Conservation (phyloP, 2,329 filamentous ascomycete species). For the Stromatinia cepivora region DNA sequence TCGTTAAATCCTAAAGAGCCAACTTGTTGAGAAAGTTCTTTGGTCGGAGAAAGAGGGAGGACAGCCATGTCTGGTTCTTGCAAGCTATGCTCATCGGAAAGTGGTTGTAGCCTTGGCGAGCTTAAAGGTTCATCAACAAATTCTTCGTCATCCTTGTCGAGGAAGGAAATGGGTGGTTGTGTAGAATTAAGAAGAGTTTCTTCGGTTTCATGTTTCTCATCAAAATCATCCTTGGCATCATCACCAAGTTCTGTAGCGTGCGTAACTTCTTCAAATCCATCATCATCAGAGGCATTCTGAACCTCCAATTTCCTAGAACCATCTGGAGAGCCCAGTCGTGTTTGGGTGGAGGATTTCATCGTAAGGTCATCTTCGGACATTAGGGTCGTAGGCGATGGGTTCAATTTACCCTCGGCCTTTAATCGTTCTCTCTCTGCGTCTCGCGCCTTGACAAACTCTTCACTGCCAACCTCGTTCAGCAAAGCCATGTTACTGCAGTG, state of each 20-base stretch:
- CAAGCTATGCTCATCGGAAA: slow-evolving; percentile 53
- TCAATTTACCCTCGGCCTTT: slow-evolving; percentile 72
- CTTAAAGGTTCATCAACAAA: slow-evolving; percentile 78
- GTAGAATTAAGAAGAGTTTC: slow-evolving; percentile 50
- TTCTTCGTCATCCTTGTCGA: slow-evolving; percentile 66
- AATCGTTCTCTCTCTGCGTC: slow-evolving; percentile 81
- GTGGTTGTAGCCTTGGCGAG: slow-evolving; percentile 63
- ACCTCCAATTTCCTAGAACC: slow-evolving; percentile 71
- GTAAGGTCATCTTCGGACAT: slow-evolving; percentile 62
- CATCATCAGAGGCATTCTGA: slow-evolving; percentile 79
- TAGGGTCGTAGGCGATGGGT: slow-evolving; percentile 42
- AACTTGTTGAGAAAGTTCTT: slow-evolving; percentile 41
- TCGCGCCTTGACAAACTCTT: slow-evolving; percentile 77
- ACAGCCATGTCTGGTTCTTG: slow-evolving; percentile 60
- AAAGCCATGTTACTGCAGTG: slow-evolving; percentile 99
- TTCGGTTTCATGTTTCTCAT: slow-evolving; percentile 54
- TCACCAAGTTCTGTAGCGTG: slow-evolving; percentile 69
- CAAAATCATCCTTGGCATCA: slow-evolving; percentile 68
- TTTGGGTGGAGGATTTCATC: slow-evolving; percentile 56
- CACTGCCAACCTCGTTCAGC: slow-evolving; percentile 86
- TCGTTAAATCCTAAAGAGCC: slow-evolving; percentile 34
- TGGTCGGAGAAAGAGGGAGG: slow-evolving; percentile 57
- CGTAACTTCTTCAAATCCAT: slow-evolving; percentile 89
- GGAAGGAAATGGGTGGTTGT: slow-evolving; percentile 44
- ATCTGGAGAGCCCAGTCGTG: slow-evolving; percentile 55